Conservation (phyloP, 345 rosid species). For the Eucalyptus lansdowneana region DNA sequence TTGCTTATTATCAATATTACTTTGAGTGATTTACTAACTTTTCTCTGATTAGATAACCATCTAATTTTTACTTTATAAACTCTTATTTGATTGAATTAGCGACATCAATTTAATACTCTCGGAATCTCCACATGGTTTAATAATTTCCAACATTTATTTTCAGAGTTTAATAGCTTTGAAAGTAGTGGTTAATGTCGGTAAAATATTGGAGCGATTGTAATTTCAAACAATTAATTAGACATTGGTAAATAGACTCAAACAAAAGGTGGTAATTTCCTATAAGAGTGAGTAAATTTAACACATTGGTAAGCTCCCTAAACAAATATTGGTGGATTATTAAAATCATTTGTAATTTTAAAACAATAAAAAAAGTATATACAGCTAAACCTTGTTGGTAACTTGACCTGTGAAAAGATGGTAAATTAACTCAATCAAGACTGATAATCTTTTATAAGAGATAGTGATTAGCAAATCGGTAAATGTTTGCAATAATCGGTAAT, state of each 20-base stretch:
- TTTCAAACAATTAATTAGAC: background rate
- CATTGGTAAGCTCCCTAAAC: background rate
- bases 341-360: background rate
- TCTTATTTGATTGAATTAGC: background rate
- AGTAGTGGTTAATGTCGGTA: background rate
- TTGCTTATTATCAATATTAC: background rate
- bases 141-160: background rate
- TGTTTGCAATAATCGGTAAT: background rate
- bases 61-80: background rate
- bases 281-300: background rate
- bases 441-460: background rate
- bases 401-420: background rate
- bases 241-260: background rate
- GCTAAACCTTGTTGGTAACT: background rate
- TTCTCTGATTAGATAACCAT: background rate
- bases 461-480: background rate
- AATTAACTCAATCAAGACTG: background rate
- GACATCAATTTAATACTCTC: background rate
- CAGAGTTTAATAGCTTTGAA: too few relatives aligned
- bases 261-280: background rate
- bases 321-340: background rate
- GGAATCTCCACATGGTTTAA: background rate
- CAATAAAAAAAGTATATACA: background rate
- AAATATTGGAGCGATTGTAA: background rate
- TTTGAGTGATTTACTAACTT: background rate